Evolutionary conservation across 768 basidiomycete species (phyloP), one percentile per base, ranked within the genome.

Genomic region (Neoboletus magnificus): DNA sequence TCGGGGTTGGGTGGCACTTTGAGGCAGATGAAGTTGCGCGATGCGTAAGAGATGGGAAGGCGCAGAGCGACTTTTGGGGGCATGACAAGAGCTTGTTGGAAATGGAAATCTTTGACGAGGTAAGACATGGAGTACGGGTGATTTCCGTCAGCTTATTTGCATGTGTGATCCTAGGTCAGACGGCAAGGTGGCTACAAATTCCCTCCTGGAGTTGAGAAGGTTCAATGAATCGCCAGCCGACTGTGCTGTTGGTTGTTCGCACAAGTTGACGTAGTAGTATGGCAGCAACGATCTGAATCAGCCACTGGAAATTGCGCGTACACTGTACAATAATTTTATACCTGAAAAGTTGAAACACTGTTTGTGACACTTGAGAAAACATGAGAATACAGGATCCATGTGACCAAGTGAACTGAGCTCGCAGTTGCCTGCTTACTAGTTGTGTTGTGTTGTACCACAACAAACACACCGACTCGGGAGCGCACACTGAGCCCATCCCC

Each of bases 21-120:
- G 82, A 94, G 70, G 91, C 92, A 4, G 93, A 95, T 63, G 91
- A 94, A 56, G 91, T 92, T 12, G 92, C 89, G 18, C 72, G 89
- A 46, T 90, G 87, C 64, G 74, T 92, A 22, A 72, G 83, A 37
- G 86, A 86, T 50, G 87, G 87, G 3, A 89, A 86, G 76, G 73
- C 74, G 25, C 84, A 93, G 72, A 91, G 90, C 63, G 76, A 76
- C 5, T 62, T 83, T 32, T 93, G 91, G 89, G 80, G 84, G 1
- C 87, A 87, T 61, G 82, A 85, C 41, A 92, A 93, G 75, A 93
- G 87, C 65, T 63, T 89, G 62, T 62, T 93, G 57, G 82, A 87
- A 58, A 93, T 93, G 86, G 76, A 83, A 30, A 82, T 93, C 51
- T 93, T 96, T 64, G 93, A 95, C 65, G 83, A 88, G 79, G 91